phyloP scores from a whole-genome alignment of 2,329 filamentous ascomycete species.

The Fusarium brevicatenulatum region DNA sequence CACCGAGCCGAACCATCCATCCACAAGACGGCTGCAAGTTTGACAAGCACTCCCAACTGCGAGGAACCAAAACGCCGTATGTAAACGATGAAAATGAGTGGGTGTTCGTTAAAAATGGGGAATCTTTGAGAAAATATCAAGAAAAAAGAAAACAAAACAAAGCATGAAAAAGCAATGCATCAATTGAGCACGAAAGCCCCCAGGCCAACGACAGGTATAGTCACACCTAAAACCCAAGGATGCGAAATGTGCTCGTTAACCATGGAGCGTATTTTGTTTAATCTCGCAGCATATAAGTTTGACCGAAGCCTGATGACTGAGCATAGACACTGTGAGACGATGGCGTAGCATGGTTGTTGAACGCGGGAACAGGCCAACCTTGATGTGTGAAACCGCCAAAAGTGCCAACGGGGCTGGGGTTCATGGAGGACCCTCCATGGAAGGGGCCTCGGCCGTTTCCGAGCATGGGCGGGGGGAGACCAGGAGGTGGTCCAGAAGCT shows the following conservation, averaged over 20 bases:
- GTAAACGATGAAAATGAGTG: conserved; percentile 14
- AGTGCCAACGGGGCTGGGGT: conserved; percentile 26
- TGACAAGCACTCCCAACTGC: conserved; percentile 3
- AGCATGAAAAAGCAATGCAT: background rate
- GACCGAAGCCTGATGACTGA: conserved; percentile 40
- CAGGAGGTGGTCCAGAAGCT: conserved; percentile 89
- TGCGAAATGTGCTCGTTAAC: background rate
- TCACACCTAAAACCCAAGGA: background rate
- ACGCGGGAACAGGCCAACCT: conserved; percentile 40
- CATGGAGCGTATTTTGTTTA: background rate
- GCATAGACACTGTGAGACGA: conserved; percentile 30
- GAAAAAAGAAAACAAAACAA: background rate
- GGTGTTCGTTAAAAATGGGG: conserved; percentile 18
- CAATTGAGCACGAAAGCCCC: background rate
- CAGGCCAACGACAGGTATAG: background rate
- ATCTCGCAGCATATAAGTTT: conserved; percentile 4
- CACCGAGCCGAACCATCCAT: conserved; percentile 24
- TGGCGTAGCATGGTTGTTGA: conserved; percentile 25
- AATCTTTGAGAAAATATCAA: conserved; percentile 24
- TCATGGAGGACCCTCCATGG: conserved; percentile 36
- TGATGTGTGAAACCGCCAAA: conserved; percentile 36
- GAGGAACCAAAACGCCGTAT: conserved; percentile 22
- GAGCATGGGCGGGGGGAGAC: conserved; percentile 78
- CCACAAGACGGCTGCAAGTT: background rate
- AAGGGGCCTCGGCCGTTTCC: conserved; percentile 47